Base-by-base conservation (phyloP, 106 monocot genomes). In the Dendrobium officinale region DNA sequence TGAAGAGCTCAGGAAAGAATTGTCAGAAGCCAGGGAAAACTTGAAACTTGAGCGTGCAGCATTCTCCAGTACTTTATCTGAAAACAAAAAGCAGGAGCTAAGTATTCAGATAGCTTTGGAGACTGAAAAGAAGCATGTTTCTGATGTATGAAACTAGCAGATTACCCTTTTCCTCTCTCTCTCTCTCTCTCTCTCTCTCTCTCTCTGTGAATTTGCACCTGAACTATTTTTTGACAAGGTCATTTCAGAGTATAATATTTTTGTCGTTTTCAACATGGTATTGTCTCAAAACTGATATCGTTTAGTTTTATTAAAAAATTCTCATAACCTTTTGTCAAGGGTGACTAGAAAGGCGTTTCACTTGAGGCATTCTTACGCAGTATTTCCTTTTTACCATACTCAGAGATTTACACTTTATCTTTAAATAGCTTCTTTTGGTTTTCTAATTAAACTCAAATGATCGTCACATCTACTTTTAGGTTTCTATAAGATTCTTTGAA, bases 1-100 rank as follows among this genome's bases (percentile, higher is more conserved):
- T 49, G 76, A 76, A 76, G 48, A 76, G 76, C 76, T 76, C 76
- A 49, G 76, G 49, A 10, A 49, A 76, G 15, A 9, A 76, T 49
- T 76, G 76, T 1, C 76, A 11, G 49, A 76, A 76, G 49, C 76
- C 49, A 47, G 22, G 49, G 76, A 7, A 76, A 49, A 47, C 26
- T 47, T 76, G 76, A 51, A 76, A 42, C 47, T 1, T 49, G 76
- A 76, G 42, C 42, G 74, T 49, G 49, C 20, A 48, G 26, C 76
- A 43, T 43, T 74, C 42, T 43, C 42, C 33, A 74, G 15, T n/a
- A 43, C 33, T 19, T 9, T 74, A 20, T 42, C 74, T 43, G 43
- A 42, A 19, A 74, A 42, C 20, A 3, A 74, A 43, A 74, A 43
- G 42, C 74, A 42, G 74, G 74, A 74, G 42, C 74, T 43, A 42